These are phyloP conservation scores for Lojkania enalia DNA, from an alignment of 2,329 filamentous ascomycete genomes.

Conservation along the genomic window DNA sequence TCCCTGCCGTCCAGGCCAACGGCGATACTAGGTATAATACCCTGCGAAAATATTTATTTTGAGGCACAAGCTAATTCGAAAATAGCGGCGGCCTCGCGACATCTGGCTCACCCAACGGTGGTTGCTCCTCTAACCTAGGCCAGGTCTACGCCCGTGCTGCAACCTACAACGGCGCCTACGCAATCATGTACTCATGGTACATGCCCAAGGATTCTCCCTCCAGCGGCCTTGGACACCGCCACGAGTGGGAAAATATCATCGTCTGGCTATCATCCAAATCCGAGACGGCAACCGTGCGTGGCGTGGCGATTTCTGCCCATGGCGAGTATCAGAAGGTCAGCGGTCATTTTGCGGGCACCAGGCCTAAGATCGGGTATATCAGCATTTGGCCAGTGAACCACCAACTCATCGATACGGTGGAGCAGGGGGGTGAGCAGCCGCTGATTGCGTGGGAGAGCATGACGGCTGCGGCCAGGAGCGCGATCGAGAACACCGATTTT, in stretches of 20 bases:
- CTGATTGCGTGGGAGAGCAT: constrained; percentile 57
- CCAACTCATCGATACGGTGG: constrained; percentile 48
- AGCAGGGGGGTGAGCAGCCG: constrained; percentile 50
- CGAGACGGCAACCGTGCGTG: constrained; percentile 48
- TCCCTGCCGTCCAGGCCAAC: constrained; percentile 61
- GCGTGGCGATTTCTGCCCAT: constrained; percentile 58
- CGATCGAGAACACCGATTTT: constrained; percentile 53
- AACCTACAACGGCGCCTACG: constrained; percentile 49
- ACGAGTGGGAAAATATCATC: constrained; percentile 61
- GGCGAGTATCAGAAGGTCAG: constrained; percentile 53
- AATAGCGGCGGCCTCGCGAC: constrained; percentile 50
- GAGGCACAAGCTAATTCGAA: constrained; percentile 2
- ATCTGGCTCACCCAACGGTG: constrained; percentile 44
- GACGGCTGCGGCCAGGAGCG: constrained; percentile 46
- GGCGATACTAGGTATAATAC: constrained; percentile 59
- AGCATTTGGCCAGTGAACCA: constrained; percentile 55
- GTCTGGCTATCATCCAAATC: constrained; percentile 54
- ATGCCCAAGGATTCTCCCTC: constrained; percentile 54
- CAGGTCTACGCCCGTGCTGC: constrained; percentile 56
- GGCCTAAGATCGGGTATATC: constrained; percentile 54
- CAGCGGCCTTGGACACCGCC: constrained; percentile 53
- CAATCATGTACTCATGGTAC: constrained; percentile 59
- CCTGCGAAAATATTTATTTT: neutral
- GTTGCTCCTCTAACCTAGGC: constrained; percentile 51
- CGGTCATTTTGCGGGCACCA: constrained; percentile 48